Conservation (phyloP, 208 protist genomes). For the Giardia duodenalis region DNA sequence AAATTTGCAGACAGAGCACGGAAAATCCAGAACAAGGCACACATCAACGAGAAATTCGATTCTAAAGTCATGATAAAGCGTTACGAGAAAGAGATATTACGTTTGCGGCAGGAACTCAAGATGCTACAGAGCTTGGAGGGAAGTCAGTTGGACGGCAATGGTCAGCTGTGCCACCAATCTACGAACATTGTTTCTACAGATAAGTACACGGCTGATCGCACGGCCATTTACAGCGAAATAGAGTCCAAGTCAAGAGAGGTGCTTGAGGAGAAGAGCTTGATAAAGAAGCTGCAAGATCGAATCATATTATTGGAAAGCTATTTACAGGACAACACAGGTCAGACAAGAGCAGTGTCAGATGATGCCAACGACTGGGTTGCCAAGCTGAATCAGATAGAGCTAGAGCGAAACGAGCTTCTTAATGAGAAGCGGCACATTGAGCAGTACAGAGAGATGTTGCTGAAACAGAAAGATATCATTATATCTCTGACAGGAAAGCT, state of each 20-base stretch:
- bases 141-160: neutral
- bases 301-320: neutral
- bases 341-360: neutral
- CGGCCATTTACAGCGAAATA: neutral
- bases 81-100: slow-evolving; percentile 9
- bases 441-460: neutral
- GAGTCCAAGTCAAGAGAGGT: neutral
- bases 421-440: neutral
- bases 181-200: no score
- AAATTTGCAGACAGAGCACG: slow-evolving; percentile 29
- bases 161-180: neutral
- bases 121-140: no score
- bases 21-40: slow-evolving; percentile 37
- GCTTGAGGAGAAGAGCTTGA: neutral
- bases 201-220: no score
- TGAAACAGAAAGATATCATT: neutral
- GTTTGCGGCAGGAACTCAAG: neutral
- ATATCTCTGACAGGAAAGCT: neutral
- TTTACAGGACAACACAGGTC: neutral
- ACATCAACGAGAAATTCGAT: slow-evolving; percentile 18
- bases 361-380: neutral
- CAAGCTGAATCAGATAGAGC: neutral
- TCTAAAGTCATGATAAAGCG: neutral
- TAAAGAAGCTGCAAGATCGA: neutral
- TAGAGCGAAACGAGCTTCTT: neutral